A percentile compares a stretch with the other conserved stretches of the same genome.
phyloP scores from a whole-genome alignment of 352 stramenopile species.

The Phytophthora fragariae region DNA sequence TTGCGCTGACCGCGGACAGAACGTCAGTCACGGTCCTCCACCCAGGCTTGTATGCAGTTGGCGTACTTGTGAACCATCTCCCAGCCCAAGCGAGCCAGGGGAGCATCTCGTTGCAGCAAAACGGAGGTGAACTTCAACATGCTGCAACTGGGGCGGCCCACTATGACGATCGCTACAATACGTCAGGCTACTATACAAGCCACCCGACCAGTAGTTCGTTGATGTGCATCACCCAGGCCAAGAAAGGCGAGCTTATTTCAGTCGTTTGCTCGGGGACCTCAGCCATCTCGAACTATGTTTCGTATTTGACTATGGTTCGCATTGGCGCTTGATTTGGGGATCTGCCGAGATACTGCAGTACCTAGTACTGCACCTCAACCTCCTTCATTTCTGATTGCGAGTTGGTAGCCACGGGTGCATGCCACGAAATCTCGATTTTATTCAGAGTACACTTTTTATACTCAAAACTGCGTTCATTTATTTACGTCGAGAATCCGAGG shows the following conservation, averaged over 20 bases:
- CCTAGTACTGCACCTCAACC: too few species aligned
- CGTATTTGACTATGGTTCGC: constrained; percentile 1
- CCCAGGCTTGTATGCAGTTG: constrained; percentile 15
- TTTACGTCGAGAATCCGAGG: too few species aligned
- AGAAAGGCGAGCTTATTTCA: neutral
- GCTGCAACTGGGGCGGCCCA: neutral
- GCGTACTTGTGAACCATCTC: constrained; percentile 21
- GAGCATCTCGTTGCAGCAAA: neutral
- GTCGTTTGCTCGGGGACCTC: neutral
- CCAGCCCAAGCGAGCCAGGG: neutral
- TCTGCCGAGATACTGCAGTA: too few species aligned
- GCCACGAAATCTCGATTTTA: too few species aligned
- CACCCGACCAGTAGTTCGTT: neutral
- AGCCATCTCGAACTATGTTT: neutral
- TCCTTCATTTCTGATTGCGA: too few species aligned
- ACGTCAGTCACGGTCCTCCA: neutral
- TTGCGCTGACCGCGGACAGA: constrained; percentile 1
- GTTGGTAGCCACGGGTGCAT: too few species aligned
- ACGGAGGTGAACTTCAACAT: constrained; percentile 2
- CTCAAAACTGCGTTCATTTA: too few species aligned
- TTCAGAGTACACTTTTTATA: too few species aligned
- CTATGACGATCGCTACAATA: neutral
- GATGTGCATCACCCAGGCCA: neutral
- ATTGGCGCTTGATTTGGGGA: neutral
- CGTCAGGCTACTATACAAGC: neutral